Evolutionary conservation across 805 yeast species (phyloP), one percentile per base, ranked within the genome.

Genomic region (Lipomyces orientalis): DNA sequence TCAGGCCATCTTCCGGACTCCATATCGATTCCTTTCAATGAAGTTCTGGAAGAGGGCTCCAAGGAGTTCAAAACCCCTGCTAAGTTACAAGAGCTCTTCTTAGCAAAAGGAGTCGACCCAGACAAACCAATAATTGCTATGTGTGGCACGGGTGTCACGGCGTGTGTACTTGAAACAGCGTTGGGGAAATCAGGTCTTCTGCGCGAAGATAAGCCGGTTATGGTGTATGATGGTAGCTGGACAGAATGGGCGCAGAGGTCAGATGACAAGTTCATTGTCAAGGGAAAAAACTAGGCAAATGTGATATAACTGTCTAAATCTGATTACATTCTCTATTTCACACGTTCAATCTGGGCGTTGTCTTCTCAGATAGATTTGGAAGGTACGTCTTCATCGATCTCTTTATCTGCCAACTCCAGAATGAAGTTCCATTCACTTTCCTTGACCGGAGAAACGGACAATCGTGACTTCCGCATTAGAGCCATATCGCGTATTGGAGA

Each of bases 91-190:
- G 75, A 79, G 16, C 76, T 87, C 10, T 84, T 93, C 71, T 75
- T 81, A 8, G 80, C 79, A 54, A 77, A 83, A 54, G 79, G 80
- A 2, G 73, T 80, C 10, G 74, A 73, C 39, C 81, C 81, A 66
- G 75, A 76, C 3, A 88, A 89, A 74, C 93, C 91, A 12, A 87
- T 90, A 22, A 87, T 95, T 60, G 90, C 90, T 52, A 87, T 91
- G 91, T 95, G 99, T 77, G 99, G 98, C 35, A 89, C 98, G 0
- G 99, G 98, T 58, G 98, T 95, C 60, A 89, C 98, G 10, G 98
- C 98, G 0, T 91, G 94, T 70, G 87, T 95, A 54, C 83, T 94
- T 58, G 89, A 90, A 78, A 81, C 89, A 8, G 98, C 97, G 1
- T 76, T 90, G 54, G 88, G 87, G 65, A 75, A 80, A n/a, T 82